A percentile compares a stretch with the other conserved stretches of the same genome.
Conservation (phyloP, 148 eudicot genomes). For the Silene latifolia region DNA sequence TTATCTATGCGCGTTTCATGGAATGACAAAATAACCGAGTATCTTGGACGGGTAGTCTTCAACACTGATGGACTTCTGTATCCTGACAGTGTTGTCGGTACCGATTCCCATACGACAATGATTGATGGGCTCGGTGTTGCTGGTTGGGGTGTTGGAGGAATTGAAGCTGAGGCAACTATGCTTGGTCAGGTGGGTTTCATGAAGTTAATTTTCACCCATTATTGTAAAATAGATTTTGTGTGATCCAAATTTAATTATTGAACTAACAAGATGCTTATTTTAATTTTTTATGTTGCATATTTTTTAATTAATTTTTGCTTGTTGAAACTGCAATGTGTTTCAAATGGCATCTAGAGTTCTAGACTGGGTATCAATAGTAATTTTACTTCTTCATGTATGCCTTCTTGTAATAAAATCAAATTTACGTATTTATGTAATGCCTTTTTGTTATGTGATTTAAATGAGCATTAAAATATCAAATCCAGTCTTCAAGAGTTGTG, state of each 20-base stretch:
- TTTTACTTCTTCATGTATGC: background rate
- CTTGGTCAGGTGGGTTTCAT: slow-evolving; percentile 79
- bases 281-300: background rate
- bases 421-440: background rate
- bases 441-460: background rate
- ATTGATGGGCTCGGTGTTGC: slow-evolving; percentile 97
- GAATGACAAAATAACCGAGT: slow-evolving; percentile 70
- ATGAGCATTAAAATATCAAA: background rate
- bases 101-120: slow-evolving; percentile 99
- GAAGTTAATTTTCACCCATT: background rate
- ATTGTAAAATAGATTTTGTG: background rate
- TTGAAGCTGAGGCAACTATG: slow-evolving; percentile 97
- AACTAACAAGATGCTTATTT: no score
- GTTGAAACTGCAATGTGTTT: background rate
- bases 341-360: background rate
- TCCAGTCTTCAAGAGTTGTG: background rate
- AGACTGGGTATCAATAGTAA: background rate
- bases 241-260: background rate
- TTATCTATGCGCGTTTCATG: slow-evolving; percentile 1
- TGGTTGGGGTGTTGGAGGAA: slow-evolving; percentile 99
- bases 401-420: background rate
- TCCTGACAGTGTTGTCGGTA: slow-evolving; percentile 98
- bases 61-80: slow-evolving; percentile 75
- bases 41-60: slow-evolving; percentile 97
- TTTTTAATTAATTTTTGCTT: background rate